Conservation (phyloP, 495 filamentous ascomycete species). For the Polyplosphaeria fusca region DNA sequence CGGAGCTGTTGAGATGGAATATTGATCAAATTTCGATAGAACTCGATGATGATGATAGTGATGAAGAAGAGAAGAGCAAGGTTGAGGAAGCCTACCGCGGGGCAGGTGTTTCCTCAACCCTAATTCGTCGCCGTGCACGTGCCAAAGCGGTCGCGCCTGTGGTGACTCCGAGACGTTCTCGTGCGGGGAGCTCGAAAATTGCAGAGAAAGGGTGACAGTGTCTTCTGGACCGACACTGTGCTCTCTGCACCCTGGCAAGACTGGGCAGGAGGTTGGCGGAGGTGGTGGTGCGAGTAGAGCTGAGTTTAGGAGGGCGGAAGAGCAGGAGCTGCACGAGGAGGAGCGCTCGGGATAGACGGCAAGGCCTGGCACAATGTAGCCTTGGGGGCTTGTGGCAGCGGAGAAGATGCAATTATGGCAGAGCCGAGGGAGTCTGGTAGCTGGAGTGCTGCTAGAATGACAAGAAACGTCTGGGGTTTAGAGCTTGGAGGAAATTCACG, state of each 20-base stretch:
- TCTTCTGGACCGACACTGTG: no score
- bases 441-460: constrained; percentile 18
- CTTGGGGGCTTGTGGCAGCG: no score
- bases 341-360: no score
- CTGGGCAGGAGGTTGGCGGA: no score
- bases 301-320: no score
- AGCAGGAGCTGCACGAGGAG: no score
- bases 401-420: no score
- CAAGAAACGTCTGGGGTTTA: constrained; percentile 24
- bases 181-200: no score
- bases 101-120: constrained; percentile 4
- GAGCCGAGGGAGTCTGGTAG: neutral
- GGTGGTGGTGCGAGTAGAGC: no score
- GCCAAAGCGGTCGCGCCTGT: constrained; percentile 1
- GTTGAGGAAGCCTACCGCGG: neutral
- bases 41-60: neutral
- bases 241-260: no score
- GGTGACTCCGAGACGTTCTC: neutral
- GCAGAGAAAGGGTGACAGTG: no score
- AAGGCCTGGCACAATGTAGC: no score
- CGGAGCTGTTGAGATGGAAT: neutral
- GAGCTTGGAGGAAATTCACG: neutral
- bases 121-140: constrained; percentile 3
- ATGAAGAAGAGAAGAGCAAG: neutral
- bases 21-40: neutral